Evolutionary conservation across 768 basidiomycete genomes (phyloP).

Genomic region (Tricholoma terreum): DNA sequence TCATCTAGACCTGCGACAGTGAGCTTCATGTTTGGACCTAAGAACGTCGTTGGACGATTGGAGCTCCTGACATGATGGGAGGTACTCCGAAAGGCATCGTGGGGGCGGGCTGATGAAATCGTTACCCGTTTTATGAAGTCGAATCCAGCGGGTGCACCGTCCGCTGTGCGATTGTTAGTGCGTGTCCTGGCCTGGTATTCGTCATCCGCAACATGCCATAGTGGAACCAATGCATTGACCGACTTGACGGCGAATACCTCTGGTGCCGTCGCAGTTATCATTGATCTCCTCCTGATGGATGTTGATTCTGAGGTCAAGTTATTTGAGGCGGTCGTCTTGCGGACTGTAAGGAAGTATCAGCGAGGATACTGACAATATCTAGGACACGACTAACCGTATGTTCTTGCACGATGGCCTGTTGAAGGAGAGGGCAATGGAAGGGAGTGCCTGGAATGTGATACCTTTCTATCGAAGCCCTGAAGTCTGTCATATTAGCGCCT

Average conservation of each 20-base stretch:
- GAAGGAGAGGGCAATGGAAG: conserved; percentile 2
- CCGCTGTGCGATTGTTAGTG: conserved; percentile 1
- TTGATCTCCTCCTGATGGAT: conserved; percentile 5
- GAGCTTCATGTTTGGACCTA: not conserved
- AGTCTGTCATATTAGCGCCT: not conserved
- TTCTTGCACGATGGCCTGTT: conserved; percentile 3
- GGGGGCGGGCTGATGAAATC: conserved; percentile 6
- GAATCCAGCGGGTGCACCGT: conserved; percentile 6
- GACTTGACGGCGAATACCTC: conserved; percentile 8
- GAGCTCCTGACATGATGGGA: not conserved
- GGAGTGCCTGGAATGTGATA: not conserved
- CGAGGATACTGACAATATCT: not conserved
- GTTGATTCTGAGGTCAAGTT: conserved; percentile 2
- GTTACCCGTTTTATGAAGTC: conserved; percentile 13
- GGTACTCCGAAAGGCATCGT: not conserved
- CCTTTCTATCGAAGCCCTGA: not conserved
- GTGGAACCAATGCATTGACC: conserved; percentile 5
- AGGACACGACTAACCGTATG: conserved; percentile 5
- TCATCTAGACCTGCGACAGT: conserved; percentile 8
- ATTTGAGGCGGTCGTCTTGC: conserved; percentile 1
- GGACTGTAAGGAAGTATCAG: not conserved
- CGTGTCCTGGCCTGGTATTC: conserved; percentile 9
- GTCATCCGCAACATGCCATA: conserved; percentile 18
- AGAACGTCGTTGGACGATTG: not conserved
- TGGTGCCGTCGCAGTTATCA: conserved; percentile 6